phyloP scores from a whole-genome alignment of 352 stramenopile genomes.

The Phytophthora capsici region DNA sequence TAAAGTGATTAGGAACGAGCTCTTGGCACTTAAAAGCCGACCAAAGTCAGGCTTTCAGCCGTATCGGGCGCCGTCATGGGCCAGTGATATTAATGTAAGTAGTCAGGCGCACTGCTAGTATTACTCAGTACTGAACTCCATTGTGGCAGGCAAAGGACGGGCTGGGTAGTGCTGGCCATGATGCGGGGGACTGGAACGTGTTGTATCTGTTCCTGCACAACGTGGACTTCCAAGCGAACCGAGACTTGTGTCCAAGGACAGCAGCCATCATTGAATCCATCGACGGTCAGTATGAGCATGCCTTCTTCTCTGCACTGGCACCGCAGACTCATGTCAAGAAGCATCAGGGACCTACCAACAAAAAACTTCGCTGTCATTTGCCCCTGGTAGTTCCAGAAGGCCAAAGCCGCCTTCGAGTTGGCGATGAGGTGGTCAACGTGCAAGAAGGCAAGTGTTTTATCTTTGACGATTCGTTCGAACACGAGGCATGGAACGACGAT shows the following conservation, averaged over 20 bases:
- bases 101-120: neutral
- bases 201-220: constrained; percentile 91
- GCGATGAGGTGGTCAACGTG: constrained; percentile 69
- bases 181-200: constrained; percentile 89
- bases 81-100: constrained; percentile 55
- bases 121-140: neutral
- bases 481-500: constrained; percentile 98
- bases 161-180: constrained; percentile 75
- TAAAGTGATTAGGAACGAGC: constrained; percentile 62
- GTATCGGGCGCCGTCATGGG: constrained; percentile 79
- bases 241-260: constrained; percentile 70
- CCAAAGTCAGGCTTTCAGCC: constrained; percentile 67
- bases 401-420: constrained; percentile 73
- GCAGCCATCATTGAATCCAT: constrained; percentile 66
- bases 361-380: constrained; percentile 91
- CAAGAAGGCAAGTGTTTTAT: constrained; percentile 93
- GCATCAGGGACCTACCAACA: constrained; percentile 92
- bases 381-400: constrained; percentile 81
- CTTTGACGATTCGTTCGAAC: constrained; percentile 99
- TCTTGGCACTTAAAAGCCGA: constrained; percentile 53
- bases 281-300: constrained; percentile 74
- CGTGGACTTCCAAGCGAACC: constrained; percentile 79
- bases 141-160: constrained; percentile 62
- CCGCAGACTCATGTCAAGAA: constrained; percentile 80
- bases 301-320: constrained; percentile 89